Evolutionary conservation across 2,329 filamentous ascomycete species (phyloP), one percentile per base, ranked within the genome.

Genomic region (Fusarium burgessii): DNA sequence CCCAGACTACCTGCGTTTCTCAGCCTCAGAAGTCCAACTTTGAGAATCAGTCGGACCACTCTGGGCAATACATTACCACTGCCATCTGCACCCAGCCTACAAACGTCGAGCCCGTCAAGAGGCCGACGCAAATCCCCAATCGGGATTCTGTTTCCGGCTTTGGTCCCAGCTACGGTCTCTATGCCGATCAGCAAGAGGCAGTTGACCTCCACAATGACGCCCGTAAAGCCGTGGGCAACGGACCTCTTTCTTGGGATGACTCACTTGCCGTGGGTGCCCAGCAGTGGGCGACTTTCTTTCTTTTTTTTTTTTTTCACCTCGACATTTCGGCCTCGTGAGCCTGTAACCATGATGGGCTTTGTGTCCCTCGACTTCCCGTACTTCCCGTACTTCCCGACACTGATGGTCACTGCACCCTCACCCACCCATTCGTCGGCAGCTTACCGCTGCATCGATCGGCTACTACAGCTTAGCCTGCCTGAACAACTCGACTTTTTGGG

Each of bases 41-140:
- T n/a, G 10, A 38, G 36, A 38, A 38, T 0, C 36, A n/a, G 36
- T 1, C 36, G 1, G 36, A 38, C 36, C 0, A 2, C 2, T 11
- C 36, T 12, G 17, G 7, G 29, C 6, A 32, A 10, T 10, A 32
- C 29, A 8, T 18, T n/a, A 6, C 36, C 36, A 18, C 36, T 38
- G 18, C 36, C 36, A 18, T 38, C 36, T 38, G 1, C 4, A 0
- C 36, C 36, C 17, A 12, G 9, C 17, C 36, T 38, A 38, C 17
- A 11, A n/a, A 18, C 18, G 36, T 18, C 9, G 0, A 38, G 36
- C 15, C 36, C 36, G 36, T 12, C 36, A 38, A 38, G 36, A 18
- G 17, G 4, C 36, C 17, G 8, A 38, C 0, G 9, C 36, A n/a
- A 38, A 0, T 0, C 10, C 17, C 36, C 17, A 38, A 7, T 0